A percentile compares a stretch with the other conserved stretches of the same genome.
These are phyloP conservation scores for Eucalyptus sp. DNA, from an alignment of 345 rosid species.

Conservation along the genomic window DNA sequence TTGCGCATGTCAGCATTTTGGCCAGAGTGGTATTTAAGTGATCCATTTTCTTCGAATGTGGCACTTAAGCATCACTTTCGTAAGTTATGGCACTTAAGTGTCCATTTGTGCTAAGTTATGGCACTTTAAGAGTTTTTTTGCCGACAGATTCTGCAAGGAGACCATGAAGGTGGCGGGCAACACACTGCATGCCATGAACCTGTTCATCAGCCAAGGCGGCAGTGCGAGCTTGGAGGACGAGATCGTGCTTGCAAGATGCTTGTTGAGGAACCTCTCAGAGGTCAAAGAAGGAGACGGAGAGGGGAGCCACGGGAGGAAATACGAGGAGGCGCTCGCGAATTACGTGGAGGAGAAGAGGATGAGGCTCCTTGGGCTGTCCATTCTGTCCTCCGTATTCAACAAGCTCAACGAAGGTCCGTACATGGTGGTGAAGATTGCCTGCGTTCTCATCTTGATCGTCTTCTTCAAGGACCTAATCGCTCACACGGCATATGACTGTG, in stretches of 20 bases:
- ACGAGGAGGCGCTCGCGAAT: constrained; percentile 24
- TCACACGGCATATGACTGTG: neutral
- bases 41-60: too few species aligned
- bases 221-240: constrained; percentile 41
- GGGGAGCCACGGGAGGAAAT: neutral
- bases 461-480: neutral
- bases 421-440: neutral
- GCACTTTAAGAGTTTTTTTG: too few species aligned
- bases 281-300: neutral
- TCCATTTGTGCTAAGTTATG: too few species aligned
- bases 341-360: constrained; percentile 30
- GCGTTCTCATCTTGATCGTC: neutral
- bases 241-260: constrained; percentile 35
- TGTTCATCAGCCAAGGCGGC: constrained; percentile 37
- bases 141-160: constrained; percentile 14
- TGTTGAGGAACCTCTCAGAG: constrained; percentile 5
- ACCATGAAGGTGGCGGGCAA: constrained; percentile 44
- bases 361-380: constrained; percentile 10
- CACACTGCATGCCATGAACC: constrained; percentile 48
- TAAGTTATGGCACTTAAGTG: too few species aligned
- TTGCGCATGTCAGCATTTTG: too few species aligned
- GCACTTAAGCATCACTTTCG: too few species aligned
- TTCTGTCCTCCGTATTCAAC: neutral
- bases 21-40: too few species aligned
- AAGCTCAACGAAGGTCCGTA: neutral